These are phyloP conservation scores for Globisporangium megalacanthum DNA, from an alignment of 352 stramenopile species.

Conservation along the genomic window DNA sequence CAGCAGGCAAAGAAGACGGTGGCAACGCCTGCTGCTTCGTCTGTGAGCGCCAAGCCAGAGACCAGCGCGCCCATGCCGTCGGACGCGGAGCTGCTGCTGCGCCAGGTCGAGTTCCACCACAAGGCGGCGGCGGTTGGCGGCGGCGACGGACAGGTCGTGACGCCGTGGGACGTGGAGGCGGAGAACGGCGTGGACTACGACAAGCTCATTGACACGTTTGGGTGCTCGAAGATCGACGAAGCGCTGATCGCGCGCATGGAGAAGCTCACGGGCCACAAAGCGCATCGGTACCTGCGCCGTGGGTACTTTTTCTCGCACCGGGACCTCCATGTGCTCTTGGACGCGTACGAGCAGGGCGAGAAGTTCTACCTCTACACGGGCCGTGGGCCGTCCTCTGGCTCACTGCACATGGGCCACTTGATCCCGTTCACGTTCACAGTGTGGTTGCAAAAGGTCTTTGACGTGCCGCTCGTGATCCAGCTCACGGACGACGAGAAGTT, in stretches of 20 bases:
- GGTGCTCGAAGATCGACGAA: constrained; percentile 92
- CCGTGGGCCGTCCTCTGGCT: constrained; percentile 94
- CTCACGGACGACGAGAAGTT: constrained; percentile 99
- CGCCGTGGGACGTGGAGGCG: constrained; percentile 92
- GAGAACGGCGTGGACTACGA: constrained; percentile 98
- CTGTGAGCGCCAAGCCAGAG: constrained; percentile 61
- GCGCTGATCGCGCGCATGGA: constrained; percentile 95
- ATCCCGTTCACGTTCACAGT: constrained; percentile 99
- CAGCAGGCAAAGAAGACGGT: constrained; percentile 42
- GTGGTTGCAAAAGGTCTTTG: constrained; percentile 98
- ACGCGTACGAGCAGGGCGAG: constrained; percentile 93
- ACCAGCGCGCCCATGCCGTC: constrained; percentile 57
- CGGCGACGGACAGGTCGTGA: constrained; percentile 78
- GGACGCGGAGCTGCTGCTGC: constrained; percentile 52
- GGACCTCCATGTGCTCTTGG: constrained; percentile 95
- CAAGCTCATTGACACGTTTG: constrained; percentile 98
- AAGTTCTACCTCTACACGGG: constrained; percentile 99
- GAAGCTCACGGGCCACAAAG: constrained; percentile 89
- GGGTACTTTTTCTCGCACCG: constrained; percentile 99
- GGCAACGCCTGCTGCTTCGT: constrained; percentile 33
- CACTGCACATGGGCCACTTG: constrained; percentile 99
- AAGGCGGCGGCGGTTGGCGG: constrained; percentile 46
- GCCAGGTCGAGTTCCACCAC: constrained; percentile 72
- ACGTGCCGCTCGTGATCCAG: constrained; percentile 99
- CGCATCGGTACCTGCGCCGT: constrained; percentile 96